Evolutionary conservation across 352 stramenopile species (phyloP), one percentile per base, ranked within the genome.

Genomic region (Phytophthora fragariaefolia): DNA sequence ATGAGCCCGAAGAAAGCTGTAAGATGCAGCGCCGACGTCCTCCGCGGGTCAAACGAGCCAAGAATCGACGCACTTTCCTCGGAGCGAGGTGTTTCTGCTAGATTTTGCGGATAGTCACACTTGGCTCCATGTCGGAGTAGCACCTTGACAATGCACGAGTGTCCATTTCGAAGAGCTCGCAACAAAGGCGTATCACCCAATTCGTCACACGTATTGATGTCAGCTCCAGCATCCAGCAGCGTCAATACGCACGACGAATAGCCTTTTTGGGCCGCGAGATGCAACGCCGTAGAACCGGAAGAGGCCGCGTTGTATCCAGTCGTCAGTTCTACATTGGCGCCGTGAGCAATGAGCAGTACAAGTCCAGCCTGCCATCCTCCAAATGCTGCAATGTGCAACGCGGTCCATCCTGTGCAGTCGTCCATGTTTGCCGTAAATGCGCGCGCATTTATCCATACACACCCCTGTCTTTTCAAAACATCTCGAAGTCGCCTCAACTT

Each of bases 21-120:
- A n/a, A 81, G 22, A 23, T 86, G 78, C 20, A 86, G 40, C 4
- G 65, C 58, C 15, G 76, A 79, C 17, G 73, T 79, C 24, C 50
- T 43, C n/a, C 71, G 62, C 0, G 55, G 54, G 6, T 78, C 61
- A 40, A 76, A 74, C 12, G 58, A 55, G 2, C 54, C 62, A 0
- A 70, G n/a, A 20, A 58, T 48, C 8, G 32, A 56, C 40, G 62
- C 50, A 18, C 32, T 43, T 38, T 3, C 42, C 36, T 12, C 13
- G 1, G 40, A 46, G 23, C 32, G 28, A 1, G 40, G 47, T 13
- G 22, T 42, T n/a, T 42, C 34, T 32, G 23, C n/a, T 2, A 63
- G 13, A 9, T 69, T 18, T 17, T 47, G 12, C 26, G 32, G 48
- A 5, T 34, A 32, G 12, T 45, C 36, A 13, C 34, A 28, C 24